These are phyloP conservation scores for Peronospora farinosa DNA, from an alignment of 352 stramenopile species.

Conservation along the genomic window DNA sequence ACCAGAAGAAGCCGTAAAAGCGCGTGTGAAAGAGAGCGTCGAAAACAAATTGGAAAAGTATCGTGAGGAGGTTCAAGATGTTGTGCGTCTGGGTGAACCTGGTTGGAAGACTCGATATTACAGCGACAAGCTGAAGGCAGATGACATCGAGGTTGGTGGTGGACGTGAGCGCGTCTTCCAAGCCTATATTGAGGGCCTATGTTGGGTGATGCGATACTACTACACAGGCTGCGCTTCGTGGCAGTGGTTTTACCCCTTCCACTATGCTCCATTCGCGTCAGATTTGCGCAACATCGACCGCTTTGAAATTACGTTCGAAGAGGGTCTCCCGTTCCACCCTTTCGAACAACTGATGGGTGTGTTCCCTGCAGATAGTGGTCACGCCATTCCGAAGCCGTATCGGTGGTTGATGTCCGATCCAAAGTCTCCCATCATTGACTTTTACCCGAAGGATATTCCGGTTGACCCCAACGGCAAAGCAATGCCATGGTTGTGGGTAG, in stretches of 20 bases:
- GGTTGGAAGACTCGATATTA: slow-evolving; percentile 96
- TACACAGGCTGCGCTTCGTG: slow-evolving; percentile 97
- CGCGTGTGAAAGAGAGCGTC: slow-evolving; percentile 74
- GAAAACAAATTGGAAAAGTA: slow-evolving; percentile 77
- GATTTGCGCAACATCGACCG: slow-evolving; percentile 88
- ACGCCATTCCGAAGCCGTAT: slow-evolving; percentile 93
- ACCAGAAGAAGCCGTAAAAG: slow-evolving; percentile 63
- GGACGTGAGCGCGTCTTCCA: slow-evolving; percentile 89
- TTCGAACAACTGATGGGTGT: slow-evolving; percentile 99
- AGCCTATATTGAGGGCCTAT: slow-evolving; percentile 96
- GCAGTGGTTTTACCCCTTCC: slow-evolving; percentile 99
- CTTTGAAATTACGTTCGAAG: slow-evolving; percentile 90
- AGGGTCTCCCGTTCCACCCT: slow-evolving; percentile 92
- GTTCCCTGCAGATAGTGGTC: slow-evolving; percentile 90
- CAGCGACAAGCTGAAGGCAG: slow-evolving; percentile 76
- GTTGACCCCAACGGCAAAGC: slow-evolving; percentile 98
- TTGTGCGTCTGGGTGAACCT: slow-evolving; percentile 91
- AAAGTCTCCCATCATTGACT: slow-evolving; percentile 96
- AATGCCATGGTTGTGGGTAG: slow-evolving; percentile 98
- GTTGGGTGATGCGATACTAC: slow-evolving; percentile 99
- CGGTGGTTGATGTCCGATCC: slow-evolving; percentile 92
- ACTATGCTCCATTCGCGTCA: slow-evolving; percentile 95
- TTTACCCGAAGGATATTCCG: slow-evolving; percentile 93
- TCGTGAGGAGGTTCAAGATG: slow-evolving; percentile 85
- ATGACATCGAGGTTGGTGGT: slow-evolving; percentile 79